Conservation (phyloP, 345 rosid genomes). For the Eucalyptus cladocalyx region DNA sequence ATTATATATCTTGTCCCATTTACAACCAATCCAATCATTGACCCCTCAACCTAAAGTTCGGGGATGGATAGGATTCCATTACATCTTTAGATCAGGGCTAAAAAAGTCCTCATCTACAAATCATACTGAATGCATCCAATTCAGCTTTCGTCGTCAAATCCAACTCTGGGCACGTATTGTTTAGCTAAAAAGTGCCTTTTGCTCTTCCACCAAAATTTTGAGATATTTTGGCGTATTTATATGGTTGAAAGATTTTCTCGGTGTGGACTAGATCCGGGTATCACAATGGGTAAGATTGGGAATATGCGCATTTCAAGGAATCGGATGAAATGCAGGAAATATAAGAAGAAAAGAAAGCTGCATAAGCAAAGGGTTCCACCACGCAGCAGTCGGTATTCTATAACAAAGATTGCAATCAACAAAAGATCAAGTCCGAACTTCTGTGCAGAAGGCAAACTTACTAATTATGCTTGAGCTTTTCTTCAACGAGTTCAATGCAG, state of each 20-base stretch:
- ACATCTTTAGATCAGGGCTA: neutral
- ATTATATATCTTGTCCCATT: neutral
- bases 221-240: neutral
- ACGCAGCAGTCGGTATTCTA: neutral
- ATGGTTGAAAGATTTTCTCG: neutral
- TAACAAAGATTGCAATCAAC: neutral
- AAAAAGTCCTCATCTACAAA: neutral
- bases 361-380: neutral
- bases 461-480: slow-evolving; percentile 14
- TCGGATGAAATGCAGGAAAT: neutral
- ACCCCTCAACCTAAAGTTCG: neutral
- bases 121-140: neutral
- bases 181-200: neutral
- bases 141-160: neutral
- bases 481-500: slow-evolving; percentile 88
- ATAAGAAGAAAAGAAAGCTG: neutral
- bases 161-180: neutral
- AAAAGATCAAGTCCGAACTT: neutral
- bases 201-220: neutral
- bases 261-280: neutral
- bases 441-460: neutral
- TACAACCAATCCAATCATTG: neutral
- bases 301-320: no score
- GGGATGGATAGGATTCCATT: neutral
- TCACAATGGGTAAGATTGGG: no score